Base-by-base conservation (phyloP, 768 basidiomycete genomes). In the Boletus subcaerulescens region DNA sequence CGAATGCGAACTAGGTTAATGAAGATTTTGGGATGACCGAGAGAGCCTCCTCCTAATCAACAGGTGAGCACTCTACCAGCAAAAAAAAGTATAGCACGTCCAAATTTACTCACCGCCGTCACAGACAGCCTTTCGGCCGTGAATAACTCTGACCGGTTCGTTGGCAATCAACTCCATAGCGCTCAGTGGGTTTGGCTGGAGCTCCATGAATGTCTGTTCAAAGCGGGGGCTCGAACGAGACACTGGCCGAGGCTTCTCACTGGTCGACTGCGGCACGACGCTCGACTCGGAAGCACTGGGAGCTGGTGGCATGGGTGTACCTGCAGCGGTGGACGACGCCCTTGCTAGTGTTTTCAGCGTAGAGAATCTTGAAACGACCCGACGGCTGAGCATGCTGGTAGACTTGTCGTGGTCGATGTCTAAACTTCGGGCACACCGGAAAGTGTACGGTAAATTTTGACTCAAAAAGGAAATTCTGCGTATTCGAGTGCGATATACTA, bases 11-110 rank as follows among this genome's bases (percentile, higher is more conserved):
- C 94, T 69, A 99, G 71, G 76, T 98, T 98, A 71, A 99, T 93
- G 67, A 83, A 98, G 56, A 98, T 85, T 77, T 93, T 95, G 6
- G 97, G 97, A 69, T 99, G 97, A 22, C 97, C 97, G 29, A 99
- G 80, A 41, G 97, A 83, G 12, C 96, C 97, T 68, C 86, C 87
- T 73, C 96, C 96, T 98, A 68, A 45, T 41, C 49, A 48, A 49
- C 20, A 20, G 20, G 43, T 67, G 40, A 68, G 58, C 52, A 53
- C 31, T 33, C 32, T 26, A 58, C 33, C 6, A 45, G 4, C 35
- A 18, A 18, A 47, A 47, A 7, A 41, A 14, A 15, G 36, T n/a
- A 5, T 48, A 26, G 33, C 3, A 57, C 32, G 32, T 22, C 32
- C 33, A 13, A 7, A n/a, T 39, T 8, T 48, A 77, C 91, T 63